Conservation (phyloP, 148 eudicot species). For the Polygonum aviculare region DNA sequence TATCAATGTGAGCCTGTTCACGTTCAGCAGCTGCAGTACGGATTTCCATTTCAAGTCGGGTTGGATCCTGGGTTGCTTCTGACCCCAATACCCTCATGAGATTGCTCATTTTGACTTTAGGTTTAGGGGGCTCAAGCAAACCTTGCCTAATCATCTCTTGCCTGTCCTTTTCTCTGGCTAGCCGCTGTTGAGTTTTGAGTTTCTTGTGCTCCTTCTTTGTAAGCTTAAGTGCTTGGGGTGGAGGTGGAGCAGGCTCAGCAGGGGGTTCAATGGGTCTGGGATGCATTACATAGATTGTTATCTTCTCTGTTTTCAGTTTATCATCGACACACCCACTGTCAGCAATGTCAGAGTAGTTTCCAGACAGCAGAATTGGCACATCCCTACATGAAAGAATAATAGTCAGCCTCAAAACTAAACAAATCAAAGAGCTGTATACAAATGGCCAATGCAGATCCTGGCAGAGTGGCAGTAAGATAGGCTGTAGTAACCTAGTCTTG, state of each 20-base stretch:
- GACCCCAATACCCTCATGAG: constrained; percentile 91
- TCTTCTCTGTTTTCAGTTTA: constrained; percentile 58
- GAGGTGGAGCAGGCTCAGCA: constrained; percentile 81
- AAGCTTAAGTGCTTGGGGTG: constrained; percentile 88
- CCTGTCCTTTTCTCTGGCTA: constrained; percentile 71
- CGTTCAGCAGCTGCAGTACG: constrained; percentile 95
- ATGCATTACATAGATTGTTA: constrained; percentile 82
- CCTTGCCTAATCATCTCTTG: constrained; percentile 99
- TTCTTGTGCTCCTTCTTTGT: constrained; percentile 95
- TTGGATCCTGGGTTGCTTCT: constrained; percentile 96
- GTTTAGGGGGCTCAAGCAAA: constrained; percentile 75
- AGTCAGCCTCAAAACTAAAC: background rate
- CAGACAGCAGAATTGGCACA: constrained; percentile 55
- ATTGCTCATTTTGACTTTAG: constrained; percentile 96
- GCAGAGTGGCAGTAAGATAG: too few relatives aligned
- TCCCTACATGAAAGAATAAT: constrained; percentile 40
- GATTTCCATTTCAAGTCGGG: constrained; percentile 75
- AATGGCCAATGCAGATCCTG: background rate
- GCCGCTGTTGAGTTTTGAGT: constrained; percentile 79
- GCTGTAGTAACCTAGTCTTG: too few relatives aligned
- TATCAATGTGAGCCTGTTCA: constrained; percentile 88
- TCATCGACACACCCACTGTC: constrained; percentile 40
- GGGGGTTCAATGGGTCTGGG: constrained; percentile 93
- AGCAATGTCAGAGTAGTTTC: constrained; percentile 36
- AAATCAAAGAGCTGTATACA: background rate